Base-by-base conservation (phyloP, 805 yeast species). In the Cyberlindnera euphorbiiphila region DNA sequence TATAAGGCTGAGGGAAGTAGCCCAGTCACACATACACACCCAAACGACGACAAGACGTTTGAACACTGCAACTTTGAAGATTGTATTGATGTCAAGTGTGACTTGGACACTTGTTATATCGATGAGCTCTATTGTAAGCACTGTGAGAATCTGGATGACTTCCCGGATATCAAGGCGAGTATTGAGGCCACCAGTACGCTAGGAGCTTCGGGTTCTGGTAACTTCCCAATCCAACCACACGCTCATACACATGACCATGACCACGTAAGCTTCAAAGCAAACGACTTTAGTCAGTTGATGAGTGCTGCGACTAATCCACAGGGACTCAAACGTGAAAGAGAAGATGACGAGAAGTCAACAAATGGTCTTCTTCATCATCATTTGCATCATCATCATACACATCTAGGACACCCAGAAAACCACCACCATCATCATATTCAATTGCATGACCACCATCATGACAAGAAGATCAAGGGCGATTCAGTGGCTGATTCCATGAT, bases 341-440 rank as follows among this genome's bases (percentile, higher is more conserved):
- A 34, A 25, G 55, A 50, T 8, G 55, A 44, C 5, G 48, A 51
- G 16, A 39, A 37, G 24, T 8, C 41, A 42, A 18, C 23, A 32
- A 14, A 34, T 14, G 25, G 36, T 2, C 29, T 19, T 6, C 20
- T 36, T 4, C 50, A 43, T 24, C 56, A 51, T 25, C 52, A 49
- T 31, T 26, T 41, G n/a, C 55, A 46, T 22, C 53, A 49, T 22
- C 53, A 49, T 15, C 46, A 45, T 25, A 43, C 49, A 28, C 51
- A 49, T 12, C 56, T 43, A 24, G 33, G 50, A 15, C 47, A 54
- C 8, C 46, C 54, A 5, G 53, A 51, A 12, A 51, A 56, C 15
- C 70, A 67, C 37, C 68, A 62, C 36, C 69, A 65, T 50, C 68
- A 63, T 40, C 59, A 57, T 21, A 50, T 60, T 14, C 65, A 64